Evolutionary conservation across 768 basidiomycete species (phyloP), one percentile per base, ranked within the genome.

Genomic region (Russula griseocarnosa): DNA sequence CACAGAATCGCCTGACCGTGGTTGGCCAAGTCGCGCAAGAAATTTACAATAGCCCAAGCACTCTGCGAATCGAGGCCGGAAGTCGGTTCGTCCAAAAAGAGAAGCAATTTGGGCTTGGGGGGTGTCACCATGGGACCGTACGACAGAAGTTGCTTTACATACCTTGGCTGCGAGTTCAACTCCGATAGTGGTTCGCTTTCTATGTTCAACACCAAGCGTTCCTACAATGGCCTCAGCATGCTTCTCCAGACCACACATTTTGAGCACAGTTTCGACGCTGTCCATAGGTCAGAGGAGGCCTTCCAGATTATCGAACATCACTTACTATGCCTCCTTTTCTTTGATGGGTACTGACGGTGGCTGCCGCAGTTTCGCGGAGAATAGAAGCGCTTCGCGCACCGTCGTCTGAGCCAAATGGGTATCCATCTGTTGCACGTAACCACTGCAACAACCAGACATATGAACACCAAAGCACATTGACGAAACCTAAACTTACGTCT

Each of bases 31-130:
- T 85, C 81, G 11, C 86, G 79, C 50, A 94, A 76, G 77, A 94
- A 91, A 2, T 79, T 75, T 58, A 92, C 76, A 66, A 93, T 91
- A 5, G 86, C 86, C 90, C 90, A 91, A 3, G 92, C 91, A 59
- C 86, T 88, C 73, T 92, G 90, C 3, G 90, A 92, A 72, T 93
- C 91, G 18, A 94, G 78, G 38, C 92, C 92, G 28, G 90, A 76
- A 0, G 93, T 95, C 0, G 94, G 94, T 72, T 95, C 92, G 70
- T 94, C 93, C 40, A 93, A 75, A 79, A 95, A 94, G 20, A 95
- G 79, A 0, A 96, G 78, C 0, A 94, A 77, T 72, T 84, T 83
- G 1, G 92, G 93, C 86, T 86, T 55, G 34, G 3, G 38, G 30
- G 18, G 36, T n/a, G 32, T 32, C 32, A 51, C 4, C 20, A 54